Percentiles rank a stretch among this genome's conserved stretches.
phyloP scores from a whole-genome alignment of 2,329 filamentous ascomycete genomes.

The Trichoderma sp. region DNA sequence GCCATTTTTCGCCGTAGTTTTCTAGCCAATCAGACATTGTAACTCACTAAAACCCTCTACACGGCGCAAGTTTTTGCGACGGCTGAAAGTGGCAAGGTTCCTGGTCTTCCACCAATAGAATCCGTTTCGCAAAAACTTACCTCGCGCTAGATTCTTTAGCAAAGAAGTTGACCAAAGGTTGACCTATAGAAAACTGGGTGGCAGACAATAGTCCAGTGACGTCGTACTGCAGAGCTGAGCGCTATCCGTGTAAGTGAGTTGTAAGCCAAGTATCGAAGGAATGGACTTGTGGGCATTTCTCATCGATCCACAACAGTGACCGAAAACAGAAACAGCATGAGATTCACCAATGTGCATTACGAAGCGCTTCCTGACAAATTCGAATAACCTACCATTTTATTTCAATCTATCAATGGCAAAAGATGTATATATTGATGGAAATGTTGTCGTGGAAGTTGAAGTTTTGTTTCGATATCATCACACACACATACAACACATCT shows the following conservation, averaged over 20 bases:
- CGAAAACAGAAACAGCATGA: not conserved
- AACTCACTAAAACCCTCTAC: not conserved
- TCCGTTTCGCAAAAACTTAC: not conserved
- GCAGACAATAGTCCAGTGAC: not conserved
- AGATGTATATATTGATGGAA: not conserved
- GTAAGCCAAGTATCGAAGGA: not conserved
- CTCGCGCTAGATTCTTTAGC: not conserved
- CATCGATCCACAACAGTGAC: not conserved
- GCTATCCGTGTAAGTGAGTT: not conserved
- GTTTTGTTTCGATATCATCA: not conserved
- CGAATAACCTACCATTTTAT: too few relatives aligned
- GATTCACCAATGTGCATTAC: not conserved
- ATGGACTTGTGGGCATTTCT: not conserved
- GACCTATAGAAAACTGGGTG: too few relatives aligned
- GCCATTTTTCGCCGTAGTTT: not conserved
- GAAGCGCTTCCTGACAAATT: not conserved
- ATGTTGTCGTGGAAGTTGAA: not conserved
- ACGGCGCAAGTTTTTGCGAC: not conserved
- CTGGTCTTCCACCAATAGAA: not conserved
- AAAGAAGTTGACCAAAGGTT: not conserved
- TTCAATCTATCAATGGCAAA: not conserved
- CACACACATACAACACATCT: not conserved
- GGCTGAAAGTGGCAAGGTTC: not conserved
- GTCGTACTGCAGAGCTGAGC: not conserved
- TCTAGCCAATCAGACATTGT: not conserved